These are phyloP conservation scores for Ophiostoma tasmaniense DNA, from an alignment of 2,329 filamentous ascomycete species.

Conservation along the genomic window DNA sequence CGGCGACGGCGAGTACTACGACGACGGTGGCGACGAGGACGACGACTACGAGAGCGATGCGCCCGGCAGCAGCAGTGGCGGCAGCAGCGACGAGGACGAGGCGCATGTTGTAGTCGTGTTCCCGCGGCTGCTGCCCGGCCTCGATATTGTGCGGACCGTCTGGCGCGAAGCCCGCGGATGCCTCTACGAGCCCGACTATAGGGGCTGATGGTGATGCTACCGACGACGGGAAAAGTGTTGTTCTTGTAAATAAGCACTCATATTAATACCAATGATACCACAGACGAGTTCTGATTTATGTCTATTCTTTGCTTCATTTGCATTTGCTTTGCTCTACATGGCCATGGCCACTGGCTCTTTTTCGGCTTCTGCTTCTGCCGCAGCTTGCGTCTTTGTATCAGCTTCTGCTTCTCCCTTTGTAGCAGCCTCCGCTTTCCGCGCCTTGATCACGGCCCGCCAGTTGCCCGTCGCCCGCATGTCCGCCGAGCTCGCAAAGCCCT, in stretches of 20 bases:
- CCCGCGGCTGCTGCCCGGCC: constrained; percentile 65
- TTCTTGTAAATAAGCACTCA: not conserved
- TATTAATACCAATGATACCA: constrained; percentile 12
- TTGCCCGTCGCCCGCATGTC: constrained; percentile 37
- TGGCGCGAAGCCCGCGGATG: constrained; percentile 81
- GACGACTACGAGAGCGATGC: not conserved
- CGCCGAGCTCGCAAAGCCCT: constrained; percentile 46
- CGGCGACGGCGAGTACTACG: not conserved
- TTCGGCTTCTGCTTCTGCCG: constrained; percentile 14
- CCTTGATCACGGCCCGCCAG: constrained; percentile 28
- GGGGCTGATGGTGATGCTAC: not conserved
- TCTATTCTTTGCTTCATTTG: not conserved
- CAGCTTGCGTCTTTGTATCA: constrained; percentile 20
- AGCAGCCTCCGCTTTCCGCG: constrained; percentile 22
- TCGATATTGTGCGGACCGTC: constrained; percentile 72
- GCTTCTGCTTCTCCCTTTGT: constrained; percentile 13
- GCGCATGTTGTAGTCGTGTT: constrained; percentile 91
- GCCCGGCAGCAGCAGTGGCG: not conserved
- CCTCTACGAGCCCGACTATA: constrained; percentile 53
- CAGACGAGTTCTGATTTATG: constrained; percentile 1
- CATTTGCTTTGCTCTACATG: not conserved
- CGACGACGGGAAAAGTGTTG: not conserved
- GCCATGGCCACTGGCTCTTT: not conserved
- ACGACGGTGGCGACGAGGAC: not conserved
- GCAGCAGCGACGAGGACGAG: constrained; percentile 54